Evolutionary conservation across 2,329 filamentous ascomycete genomes (phyloP).

Genomic region (Exophiala bonariae): DNA sequence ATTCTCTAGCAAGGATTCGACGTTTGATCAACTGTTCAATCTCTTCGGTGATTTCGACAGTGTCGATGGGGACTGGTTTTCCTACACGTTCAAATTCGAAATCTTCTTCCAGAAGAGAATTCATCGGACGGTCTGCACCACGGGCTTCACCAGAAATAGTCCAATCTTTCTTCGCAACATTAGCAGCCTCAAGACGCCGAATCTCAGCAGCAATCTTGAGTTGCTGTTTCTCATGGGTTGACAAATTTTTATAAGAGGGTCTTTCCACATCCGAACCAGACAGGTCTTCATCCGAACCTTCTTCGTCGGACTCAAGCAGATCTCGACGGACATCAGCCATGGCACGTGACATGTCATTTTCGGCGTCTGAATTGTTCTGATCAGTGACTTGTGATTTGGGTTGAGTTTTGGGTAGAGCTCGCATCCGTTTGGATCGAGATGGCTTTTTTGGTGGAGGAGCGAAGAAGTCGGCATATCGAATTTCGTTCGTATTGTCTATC

Average conservation of each 20-base stretch:
- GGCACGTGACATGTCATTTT: conserved; percentile 73
- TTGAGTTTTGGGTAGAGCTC: conserved; percentile 56
- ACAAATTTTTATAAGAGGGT: conserved; percentile 41
- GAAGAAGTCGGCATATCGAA: conserved; percentile 93
- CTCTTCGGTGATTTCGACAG: conserved; percentile 82
- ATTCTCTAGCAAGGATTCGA: conserved; percentile 83
- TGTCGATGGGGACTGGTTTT: conserved; percentile 93
- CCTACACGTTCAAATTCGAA: conserved; percentile 93
- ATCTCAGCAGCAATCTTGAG: conserved; percentile 88
- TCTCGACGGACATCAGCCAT: conserved; percentile 87
- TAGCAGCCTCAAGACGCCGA: conserved; percentile 82
- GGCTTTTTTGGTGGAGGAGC: conserved; percentile 76
- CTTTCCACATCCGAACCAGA: conserved; percentile 23
- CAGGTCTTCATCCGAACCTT: conserved; percentile 63
- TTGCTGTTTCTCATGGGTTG: conserved; percentile 82
- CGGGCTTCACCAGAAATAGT: conserved; percentile 83
- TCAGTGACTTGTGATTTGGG: conserved; percentile 45
- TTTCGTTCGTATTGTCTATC: conserved; percentile 75
- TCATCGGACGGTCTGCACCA: conserved; percentile 77
- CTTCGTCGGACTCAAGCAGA: conserved; percentile 74
- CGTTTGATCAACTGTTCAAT: conserved; percentile 95
- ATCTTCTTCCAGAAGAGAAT: conserved; percentile 91
- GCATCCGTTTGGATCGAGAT: conserved; percentile 55
- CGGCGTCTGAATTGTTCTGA: conserved; percentile 45
- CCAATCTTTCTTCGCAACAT: conserved; percentile 89